Evolutionary conservation across 1,284 basidiomycete genomes (phyloP).

Genomic region (Ustilago nuda): DNA sequence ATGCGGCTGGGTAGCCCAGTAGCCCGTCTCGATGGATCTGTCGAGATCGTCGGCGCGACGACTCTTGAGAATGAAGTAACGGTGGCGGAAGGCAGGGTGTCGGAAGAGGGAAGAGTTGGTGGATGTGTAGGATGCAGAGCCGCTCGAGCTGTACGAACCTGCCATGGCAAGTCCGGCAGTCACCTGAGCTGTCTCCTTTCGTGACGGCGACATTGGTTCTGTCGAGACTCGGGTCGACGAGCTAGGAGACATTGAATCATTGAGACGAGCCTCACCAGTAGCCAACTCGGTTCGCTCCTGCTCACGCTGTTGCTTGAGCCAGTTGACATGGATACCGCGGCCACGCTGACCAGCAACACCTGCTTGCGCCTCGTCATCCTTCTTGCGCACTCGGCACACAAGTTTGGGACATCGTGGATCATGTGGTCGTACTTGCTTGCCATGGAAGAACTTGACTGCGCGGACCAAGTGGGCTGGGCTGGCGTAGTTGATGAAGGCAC

Average conservation of each 20-base stretch:
- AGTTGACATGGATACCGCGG: constrained; percentile 82
- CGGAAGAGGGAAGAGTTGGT: constrained; percentile 77
- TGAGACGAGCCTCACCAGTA: background rate
- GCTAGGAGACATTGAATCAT: constrained; percentile 4
- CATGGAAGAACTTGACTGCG: constrained; percentile 81
- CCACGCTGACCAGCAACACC: constrained; percentile 93
- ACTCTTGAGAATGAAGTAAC: constrained; percentile 93
- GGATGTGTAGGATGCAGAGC: constrained; percentile 59
- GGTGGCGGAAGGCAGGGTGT: constrained; percentile 80
- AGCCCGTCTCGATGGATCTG: constrained; percentile 80
- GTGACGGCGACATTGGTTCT: constrained; percentile 26
- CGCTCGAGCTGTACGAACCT: constrained; percentile 46
- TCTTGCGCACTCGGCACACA: constrained; percentile 85
- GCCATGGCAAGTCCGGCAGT: constrained; percentile 31
- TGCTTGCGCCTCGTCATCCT: constrained; percentile 86
- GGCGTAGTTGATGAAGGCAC: constrained; percentile 90
- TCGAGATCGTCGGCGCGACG: constrained; percentile 80
- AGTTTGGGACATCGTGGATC: constrained; percentile 82
- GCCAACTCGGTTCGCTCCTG: constrained; percentile 25
- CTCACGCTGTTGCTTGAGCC: constrained; percentile 75
- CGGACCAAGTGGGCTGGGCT: constrained; percentile 76
- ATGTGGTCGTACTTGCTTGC: constrained; percentile 75
- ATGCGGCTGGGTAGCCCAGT: constrained; percentile 93
- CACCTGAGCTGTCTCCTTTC: constrained; percentile 11
- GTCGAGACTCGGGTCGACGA: background rate